Percentiles rank a stretch among this genome's conserved stretches.
Evolutionary conservation across 176 grass and related monocot genomes (phyloP).

Genomic region (Elymus sibiricus): DNA sequence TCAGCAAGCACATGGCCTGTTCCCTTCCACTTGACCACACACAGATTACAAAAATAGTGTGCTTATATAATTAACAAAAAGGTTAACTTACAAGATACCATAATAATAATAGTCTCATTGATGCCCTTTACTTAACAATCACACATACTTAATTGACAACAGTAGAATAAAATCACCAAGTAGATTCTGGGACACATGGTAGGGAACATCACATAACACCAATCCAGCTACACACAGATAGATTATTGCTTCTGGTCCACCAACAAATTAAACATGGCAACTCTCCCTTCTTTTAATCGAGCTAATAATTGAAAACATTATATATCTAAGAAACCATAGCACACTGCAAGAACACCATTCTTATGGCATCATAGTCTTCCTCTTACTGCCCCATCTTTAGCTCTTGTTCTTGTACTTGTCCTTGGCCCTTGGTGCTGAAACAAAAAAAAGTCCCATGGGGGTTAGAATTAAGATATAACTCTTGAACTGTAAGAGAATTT

Average conservation of each 20-base stretch:
- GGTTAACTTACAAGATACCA: conserved; percentile 63
- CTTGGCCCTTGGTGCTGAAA: conserved; percentile 82
- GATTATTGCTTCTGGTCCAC: conserved; percentile 75
- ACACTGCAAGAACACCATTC: conserved; percentile 55
- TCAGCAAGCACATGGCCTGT: conserved; percentile 83
- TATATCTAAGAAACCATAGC: conserved; percentile 67
- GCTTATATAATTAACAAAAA: conserved; percentile 49
- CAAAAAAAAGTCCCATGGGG: not conserved
- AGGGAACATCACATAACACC: conserved; percentile 77
- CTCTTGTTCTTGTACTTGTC: conserved; percentile 87
- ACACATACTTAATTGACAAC: conserved; percentile 63
- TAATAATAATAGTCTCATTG: conserved; percentile 65
- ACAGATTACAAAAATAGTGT: conserved; percentile 56
- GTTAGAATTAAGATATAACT: conserved; percentile 4
- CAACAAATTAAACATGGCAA: conserved; percentile 61
- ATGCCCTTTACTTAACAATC: conserved; percentile 57
- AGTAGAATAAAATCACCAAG: conserved; percentile 72
- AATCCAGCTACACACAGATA: conserved; percentile 63
- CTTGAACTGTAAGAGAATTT: conserved; percentile 40
- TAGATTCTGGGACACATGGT: conserved; percentile 63
- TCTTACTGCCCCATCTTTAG: conserved; percentile 56
- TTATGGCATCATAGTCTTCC: conserved; percentile 41
- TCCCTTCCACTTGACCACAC: conserved; percentile 60
- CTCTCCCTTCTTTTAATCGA: conserved; percentile 52
- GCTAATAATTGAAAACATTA: conserved; percentile 56